Evolutionary conservation across 495 filamentous ascomycete species (phyloP).

Genomic region (Penicillium alfredii): DNA sequence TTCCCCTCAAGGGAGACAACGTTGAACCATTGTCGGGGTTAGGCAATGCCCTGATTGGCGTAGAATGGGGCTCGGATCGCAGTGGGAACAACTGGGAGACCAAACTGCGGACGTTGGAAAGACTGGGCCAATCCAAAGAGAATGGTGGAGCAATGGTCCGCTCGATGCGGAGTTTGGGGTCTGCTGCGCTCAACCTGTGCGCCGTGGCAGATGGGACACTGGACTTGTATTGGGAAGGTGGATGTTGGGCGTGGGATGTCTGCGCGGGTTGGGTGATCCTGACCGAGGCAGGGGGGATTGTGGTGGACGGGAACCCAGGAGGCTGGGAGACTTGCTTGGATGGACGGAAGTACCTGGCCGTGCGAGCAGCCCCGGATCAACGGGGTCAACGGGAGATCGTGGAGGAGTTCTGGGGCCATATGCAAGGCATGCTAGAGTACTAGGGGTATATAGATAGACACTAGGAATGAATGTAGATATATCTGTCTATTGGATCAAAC

Average conservation of each 20-base stretch:
- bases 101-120: slow-evolving; percentile 63
- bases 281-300: slow-evolving; percentile 73
- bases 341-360: slow-evolving; percentile 69
- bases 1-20: slow-evolving; percentile 47
- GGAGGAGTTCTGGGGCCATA: slow-evolving; percentile 69
- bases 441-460: slow-evolving; percentile 9
- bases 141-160: slow-evolving; percentile 83
- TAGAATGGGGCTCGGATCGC: slow-evolving; percentile 76
- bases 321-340: slow-evolving; percentile 72
- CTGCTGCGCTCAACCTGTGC: slow-evolving; percentile 79
- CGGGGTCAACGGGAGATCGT: slow-evolving; percentile 68
- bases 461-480: too few species aligned
- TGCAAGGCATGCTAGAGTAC: slow-evolving; percentile 32
- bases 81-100: slow-evolving; percentile 69
- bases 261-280: slow-evolving; percentile 88
- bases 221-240: slow-evolving; percentile 90
- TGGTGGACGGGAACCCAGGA: slow-evolving; percentile 73
- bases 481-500: background rate
- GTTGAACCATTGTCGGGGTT: slow-evolving; percentile 54
- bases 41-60: slow-evolving; percentile 55
- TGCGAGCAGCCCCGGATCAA: slow-evolving; percentile 52
- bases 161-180: slow-evolving; percentile 65
- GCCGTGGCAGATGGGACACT: slow-evolving; percentile 71
- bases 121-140: slow-evolving; percentile 55
- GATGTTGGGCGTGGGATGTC: slow-evolving; percentile 94